phyloP scores from a whole-genome alignment of 345 rosid species.

The Linum lewisii region DNA sequence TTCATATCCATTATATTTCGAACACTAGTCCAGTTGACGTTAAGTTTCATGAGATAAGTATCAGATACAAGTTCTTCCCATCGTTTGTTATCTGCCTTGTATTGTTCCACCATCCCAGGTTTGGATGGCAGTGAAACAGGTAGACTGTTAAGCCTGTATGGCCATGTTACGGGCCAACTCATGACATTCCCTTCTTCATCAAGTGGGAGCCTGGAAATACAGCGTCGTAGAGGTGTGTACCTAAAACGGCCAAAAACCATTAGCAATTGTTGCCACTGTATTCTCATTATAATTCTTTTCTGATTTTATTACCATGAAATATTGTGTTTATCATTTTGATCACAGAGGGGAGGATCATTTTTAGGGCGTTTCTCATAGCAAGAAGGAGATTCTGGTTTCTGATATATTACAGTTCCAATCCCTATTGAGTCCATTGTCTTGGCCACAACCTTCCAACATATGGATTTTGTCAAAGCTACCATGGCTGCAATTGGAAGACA shows the following conservation, averaged over 20 bases:
- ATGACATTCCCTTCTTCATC: conserved; percentile 27
- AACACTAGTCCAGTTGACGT: conserved; percentile 57
- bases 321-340: conserved; percentile 28
- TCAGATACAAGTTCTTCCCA: conserved; percentile 65
- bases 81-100: conserved; percentile 50
- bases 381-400: conserved; percentile 58
- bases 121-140: conserved; percentile 39
- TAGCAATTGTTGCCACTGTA: not conserved
- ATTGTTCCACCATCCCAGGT: conserved; percentile 27
- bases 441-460: conserved; percentile 75
- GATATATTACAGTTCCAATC: conserved; percentile 75
- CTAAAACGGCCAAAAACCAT: conserved; percentile 19
- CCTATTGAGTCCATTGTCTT: conserved; percentile 44
- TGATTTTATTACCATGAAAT: conserved; percentile 43
- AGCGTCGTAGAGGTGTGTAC: conserved; percentile 58
- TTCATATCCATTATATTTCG: conserved; percentile 92
- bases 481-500: conserved; percentile 40
- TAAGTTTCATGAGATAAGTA: conserved; percentile 45
- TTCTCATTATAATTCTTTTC: no score
- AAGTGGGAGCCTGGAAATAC: conserved; percentile 60
- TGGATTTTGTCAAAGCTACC: conserved; percentile 55
- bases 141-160: conserved; percentile 51
- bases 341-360: conserved; percentile 60
- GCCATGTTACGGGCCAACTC: conserved; percentile 75
- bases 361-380: conserved; percentile 53